Evolutionary conservation across 805 yeast species (phyloP).

Genomic region (Ogataea saltuana): DNA sequence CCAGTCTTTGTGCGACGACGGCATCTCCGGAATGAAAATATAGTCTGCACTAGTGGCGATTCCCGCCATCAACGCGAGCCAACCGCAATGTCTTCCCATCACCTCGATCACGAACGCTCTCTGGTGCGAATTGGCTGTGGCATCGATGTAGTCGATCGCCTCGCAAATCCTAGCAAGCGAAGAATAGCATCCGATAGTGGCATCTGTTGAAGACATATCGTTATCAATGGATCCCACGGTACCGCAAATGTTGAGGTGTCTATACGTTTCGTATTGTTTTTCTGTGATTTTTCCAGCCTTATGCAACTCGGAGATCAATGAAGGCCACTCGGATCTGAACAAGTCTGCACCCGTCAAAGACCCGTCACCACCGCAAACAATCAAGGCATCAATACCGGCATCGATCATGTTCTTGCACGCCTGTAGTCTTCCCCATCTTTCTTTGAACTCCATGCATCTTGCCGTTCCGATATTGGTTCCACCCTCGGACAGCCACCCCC

Average conservation of each 20-base stretch:
- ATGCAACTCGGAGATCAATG: slow-evolving; percentile 58
- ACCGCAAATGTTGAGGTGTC: slow-evolving; percentile 68
- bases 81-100: slow-evolving; percentile 90
- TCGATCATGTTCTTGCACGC: slow-evolving; percentile 67
- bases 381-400: slow-evolving; percentile 74
- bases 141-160: slow-evolving; percentile 78
- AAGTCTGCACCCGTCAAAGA: slow-evolving; percentile 81
- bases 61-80: slow-evolving; percentile 84
- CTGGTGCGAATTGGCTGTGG: slow-evolving; percentile 81
- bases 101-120: slow-evolving; percentile 84
- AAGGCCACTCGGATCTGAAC: slow-evolving; percentile 77
- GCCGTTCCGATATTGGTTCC: slow-evolving; percentile 84
- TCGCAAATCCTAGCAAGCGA: slow-evolving; percentile 73
- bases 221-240: slow-evolving; percentile 83
- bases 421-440: slow-evolving; percentile 61
- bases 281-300: slow-evolving; percentile 45
- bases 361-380: slow-evolving; percentile 85
- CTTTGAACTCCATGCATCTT: slow-evolving; percentile 65
- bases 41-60: slow-evolving; percentile 79
- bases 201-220: slow-evolving; percentile 83
- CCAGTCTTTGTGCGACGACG: slow-evolving; percentile 67
- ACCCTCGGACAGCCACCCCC: slow-evolving; percentile 69
- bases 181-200: slow-evolving; percentile 81
- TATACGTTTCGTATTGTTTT: slow-evolving; percentile 48
- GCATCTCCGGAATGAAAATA: slow-evolving; percentile 78